These are phyloP conservation scores for Spizellomyces punctatus DNA, from an alignment of 192 early-diverging fungal genomes.

Conservation along the genomic window DNA sequence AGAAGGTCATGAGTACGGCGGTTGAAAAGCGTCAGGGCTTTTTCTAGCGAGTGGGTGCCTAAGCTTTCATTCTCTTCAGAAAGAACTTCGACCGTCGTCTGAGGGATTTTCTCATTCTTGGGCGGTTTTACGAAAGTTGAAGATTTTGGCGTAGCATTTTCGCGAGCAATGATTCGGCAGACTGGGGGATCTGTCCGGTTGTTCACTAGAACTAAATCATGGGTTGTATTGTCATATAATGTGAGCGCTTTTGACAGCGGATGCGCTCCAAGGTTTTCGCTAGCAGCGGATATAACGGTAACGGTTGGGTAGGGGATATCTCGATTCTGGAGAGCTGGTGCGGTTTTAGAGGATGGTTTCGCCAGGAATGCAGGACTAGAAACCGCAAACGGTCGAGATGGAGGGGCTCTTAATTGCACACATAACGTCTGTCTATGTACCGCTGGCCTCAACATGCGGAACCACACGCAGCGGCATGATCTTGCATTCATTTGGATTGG, in stretches of 20 bases:
- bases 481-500: no score
- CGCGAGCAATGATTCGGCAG: constrained; percentile 13
- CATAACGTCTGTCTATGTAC: no score
- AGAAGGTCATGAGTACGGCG: constrained; percentile 8
- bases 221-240: constrained; percentile 1
- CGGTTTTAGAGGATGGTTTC: neutral
- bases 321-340: neutral
- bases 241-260: constrained; percentile 7
- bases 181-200: constrained; percentile 17
- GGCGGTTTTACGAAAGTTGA: constrained; percentile 3
- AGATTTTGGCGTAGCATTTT: neutral
- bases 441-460: no score
- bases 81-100: constrained; percentile 2
- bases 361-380: no score
- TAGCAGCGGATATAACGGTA: constrained; percentile 16
- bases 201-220: constrained; percentile 13
- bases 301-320: constrained; percentile 4
- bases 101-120: constrained; percentile 14
- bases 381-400: no score
- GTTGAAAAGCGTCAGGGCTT: constrained; percentile 2
- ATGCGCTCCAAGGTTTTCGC: constrained; percentile 18
- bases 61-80: neutral
- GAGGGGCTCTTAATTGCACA: no score
- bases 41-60: constrained; percentile 2
- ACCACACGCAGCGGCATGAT: no score